phyloP scores from a whole-genome alignment of 78 protist genomes.

The Corallochytrium limacisporum region DNA sequence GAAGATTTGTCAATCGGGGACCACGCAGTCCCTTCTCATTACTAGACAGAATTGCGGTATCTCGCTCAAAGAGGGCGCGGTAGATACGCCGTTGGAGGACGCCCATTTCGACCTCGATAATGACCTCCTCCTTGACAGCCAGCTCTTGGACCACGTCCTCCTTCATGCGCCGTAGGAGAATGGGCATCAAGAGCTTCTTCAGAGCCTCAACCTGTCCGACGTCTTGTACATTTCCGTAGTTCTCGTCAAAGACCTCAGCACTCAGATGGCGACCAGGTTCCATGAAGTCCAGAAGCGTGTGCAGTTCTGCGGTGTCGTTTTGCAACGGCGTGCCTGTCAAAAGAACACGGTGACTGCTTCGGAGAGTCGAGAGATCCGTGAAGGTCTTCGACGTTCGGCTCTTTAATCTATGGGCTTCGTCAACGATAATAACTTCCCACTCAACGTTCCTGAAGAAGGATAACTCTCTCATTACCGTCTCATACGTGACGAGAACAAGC shows the following conservation, averaged over 20 bases:
- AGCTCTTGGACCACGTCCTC: constrained; percentile 70
- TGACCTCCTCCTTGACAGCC: constrained; percentile 72
- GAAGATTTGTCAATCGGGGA: constrained; percentile 51
- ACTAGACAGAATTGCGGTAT: constrained; percentile 41
- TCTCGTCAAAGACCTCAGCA: background rate
- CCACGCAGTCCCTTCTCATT: background rate
- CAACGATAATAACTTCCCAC: background rate
- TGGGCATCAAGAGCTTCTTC: constrained; percentile 11
- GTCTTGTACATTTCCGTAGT: background rate
- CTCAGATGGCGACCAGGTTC: background rate
- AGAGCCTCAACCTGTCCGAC: background rate
- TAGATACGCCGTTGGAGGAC: constrained; percentile 73
- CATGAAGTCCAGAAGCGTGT: background rate
- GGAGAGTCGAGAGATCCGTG: background rate
- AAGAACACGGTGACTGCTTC: background rate
- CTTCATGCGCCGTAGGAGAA: constrained; percentile 65
- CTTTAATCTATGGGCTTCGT: constrained; percentile 6
- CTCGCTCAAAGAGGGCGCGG: constrained; percentile 75
- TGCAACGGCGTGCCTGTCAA: constrained; percentile 16
- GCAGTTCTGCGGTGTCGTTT: no score
- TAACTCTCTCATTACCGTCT: background rate
- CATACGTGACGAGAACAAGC: constrained; percentile 3
- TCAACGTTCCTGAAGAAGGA: background rate
- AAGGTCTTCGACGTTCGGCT: background rate
- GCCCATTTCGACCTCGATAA: constrained; percentile 71